A percentile compares a stretch with the other conserved stretches of the same genome.
Conservation (phyloP, 2,329 filamentous ascomycete genomes). For the Colletotrichum gloeosporioides region DNA sequence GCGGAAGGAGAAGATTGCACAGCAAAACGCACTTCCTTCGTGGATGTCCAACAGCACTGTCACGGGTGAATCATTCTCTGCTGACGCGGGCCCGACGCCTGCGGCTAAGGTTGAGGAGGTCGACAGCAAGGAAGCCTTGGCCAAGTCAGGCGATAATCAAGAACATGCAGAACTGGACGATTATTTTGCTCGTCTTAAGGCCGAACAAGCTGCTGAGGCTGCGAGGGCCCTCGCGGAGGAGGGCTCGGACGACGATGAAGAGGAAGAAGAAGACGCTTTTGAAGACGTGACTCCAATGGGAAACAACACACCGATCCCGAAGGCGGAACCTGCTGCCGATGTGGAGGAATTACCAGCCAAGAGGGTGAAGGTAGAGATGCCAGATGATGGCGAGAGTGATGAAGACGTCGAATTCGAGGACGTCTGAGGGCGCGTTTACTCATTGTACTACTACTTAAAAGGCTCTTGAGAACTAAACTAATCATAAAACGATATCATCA, state of each 20-base stretch:
- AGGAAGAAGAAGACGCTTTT: conserved; percentile 50
- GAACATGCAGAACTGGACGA: conserved; percentile 67
- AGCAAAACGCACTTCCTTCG: conserved; percentile 72
- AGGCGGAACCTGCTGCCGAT: conserved; percentile 37
- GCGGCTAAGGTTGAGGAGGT: conserved; percentile 47
- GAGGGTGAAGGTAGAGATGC: conserved; percentile 64
- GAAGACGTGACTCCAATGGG: conserved; percentile 50
- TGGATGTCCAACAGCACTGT: conserved; percentile 78
- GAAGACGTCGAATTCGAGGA: conserved; percentile 66
- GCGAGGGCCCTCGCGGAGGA: conserved; percentile 33
- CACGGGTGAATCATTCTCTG: conserved; percentile 64
- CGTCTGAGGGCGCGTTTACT: conserved; percentile 37
- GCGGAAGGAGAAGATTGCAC: conserved; percentile 69
- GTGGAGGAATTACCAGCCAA: conserved; percentile 58
- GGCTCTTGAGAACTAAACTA: not conserved
- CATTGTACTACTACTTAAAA: not conserved
- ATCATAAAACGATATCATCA: not conserved
- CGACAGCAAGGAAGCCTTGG: conserved; percentile 50
- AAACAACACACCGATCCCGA: conserved; percentile 33
- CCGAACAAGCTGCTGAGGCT: conserved; percentile 58
- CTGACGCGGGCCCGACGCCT: conserved; percentile 38
- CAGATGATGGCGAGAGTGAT: conserved; percentile 55
- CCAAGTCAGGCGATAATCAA: conserved; percentile 49
- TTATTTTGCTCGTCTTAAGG: conserved; percentile 71
- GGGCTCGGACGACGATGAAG: conserved; percentile 30